Evolutionary conservation across 2,329 filamentous ascomycete genomes (phyloP), one percentile per base, ranked within the genome.

Genomic region (Xylariaceae sp.): DNA sequence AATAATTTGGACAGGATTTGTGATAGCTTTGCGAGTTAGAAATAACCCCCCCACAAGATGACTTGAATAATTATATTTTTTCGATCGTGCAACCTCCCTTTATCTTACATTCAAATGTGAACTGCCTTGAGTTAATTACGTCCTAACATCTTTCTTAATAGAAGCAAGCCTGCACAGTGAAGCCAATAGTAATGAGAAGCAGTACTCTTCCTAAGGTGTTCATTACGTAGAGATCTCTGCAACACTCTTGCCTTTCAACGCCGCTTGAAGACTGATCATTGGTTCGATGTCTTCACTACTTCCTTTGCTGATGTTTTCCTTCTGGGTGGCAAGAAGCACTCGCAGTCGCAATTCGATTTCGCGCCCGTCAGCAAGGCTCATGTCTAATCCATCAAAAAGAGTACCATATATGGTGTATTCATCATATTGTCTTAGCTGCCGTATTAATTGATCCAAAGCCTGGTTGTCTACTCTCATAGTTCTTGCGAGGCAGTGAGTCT

Each of bases 331-430:
- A 5, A 71, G 50, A 4, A 68, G 21, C 13, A 43, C 46, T 35
- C 61, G 59, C 2, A 70, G 44, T 21, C 60, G 59, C 6, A 47
- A 43, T 41, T 70, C 66, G 10, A 69, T 52, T 32, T 50, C 21
- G 13, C 47, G 58, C 21, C 57, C 64, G 23, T 66, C 63, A 7
- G 52, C 55, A 27, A 66, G 47, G 26, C 50, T 57, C 59, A 70
- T 65, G 16, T 67, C 66, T 21, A 70, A 57, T 16, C 64, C 67
- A 21, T 64, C 61, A 16, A 61, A 47, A 30, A 64, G 15, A 15
- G 37, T 43, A 15, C 66, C 66, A 10, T 58, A 60, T 37, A 48
- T 48, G 7, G 65, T 35, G 42, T 70, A 71, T 29, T 51, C 57
- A 29, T 70, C 68, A 32, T 66, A 64, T 11, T 35, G 16, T 29